phyloP scores from a whole-genome alignment of 2,329 filamentous ascomycete species.

The Dactylellina haptotyla region DNA sequence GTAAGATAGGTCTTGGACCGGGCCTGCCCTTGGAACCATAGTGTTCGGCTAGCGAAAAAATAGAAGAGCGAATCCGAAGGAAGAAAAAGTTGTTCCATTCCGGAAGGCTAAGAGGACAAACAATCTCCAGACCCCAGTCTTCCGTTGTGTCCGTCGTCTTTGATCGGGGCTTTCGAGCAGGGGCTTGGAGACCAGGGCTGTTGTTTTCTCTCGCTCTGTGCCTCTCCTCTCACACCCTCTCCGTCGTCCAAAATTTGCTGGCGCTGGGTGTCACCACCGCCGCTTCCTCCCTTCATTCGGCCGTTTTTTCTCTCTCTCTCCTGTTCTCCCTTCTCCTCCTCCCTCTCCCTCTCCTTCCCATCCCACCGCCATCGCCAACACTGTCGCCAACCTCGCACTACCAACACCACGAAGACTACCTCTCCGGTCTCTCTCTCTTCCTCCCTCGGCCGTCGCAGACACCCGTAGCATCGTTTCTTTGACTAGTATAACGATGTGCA shows the following conservation, averaged over 20 bases:
- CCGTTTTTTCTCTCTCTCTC: neutral
- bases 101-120: constrained; percentile 54
- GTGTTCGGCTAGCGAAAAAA: constrained; percentile 47
- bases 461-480: constrained; percentile 52
- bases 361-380: neutral
- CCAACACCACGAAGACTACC: neutral
- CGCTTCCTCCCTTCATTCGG: constrained; percentile 3
- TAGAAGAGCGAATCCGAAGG: constrained; percentile 36
- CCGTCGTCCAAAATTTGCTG: constrained; percentile 37
- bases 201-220: constrained; percentile 33
- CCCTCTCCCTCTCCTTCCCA: constrained; percentile 8
- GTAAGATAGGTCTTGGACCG: constrained; percentile 42
- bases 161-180: constrained; percentile 48
- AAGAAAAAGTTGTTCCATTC: constrained; percentile 55
- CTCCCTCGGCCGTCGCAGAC: neutral
- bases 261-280: constrained; percentile 14
- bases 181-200: constrained; percentile 18
- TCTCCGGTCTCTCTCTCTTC: neutral
- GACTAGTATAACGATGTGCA: constrained; percentile 52
- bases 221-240: too few species aligned
- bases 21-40: constrained; percentile 44
- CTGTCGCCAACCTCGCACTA: neutral
- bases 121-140: constrained; percentile 54
- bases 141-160: constrained; percentile 50
- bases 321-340: neutral